Base-by-base conservation (phyloP, 495 filamentous ascomycete species). In the Thermothielavioides terrestris region DNA sequence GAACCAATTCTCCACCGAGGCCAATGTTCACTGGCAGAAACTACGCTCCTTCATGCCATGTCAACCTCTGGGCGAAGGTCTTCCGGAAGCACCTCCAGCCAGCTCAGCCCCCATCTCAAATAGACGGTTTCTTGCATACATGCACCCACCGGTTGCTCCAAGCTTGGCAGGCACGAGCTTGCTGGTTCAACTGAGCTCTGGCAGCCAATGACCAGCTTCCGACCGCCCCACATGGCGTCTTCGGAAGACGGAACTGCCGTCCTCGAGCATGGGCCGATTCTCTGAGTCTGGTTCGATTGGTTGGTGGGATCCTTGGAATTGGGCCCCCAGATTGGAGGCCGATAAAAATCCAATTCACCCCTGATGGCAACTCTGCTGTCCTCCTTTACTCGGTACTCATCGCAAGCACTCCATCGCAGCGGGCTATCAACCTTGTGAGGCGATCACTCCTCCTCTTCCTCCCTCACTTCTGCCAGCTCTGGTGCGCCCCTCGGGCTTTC, bases 171-270 rank as follows among this genome's bases (percentile, higher is more conserved):
- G 56, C n/a, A 56, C 54, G 45, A 47, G 47, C 48, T 44, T 47
- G 25, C 36, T 32, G 21, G 50, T 39, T 48, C 37, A 46, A 50
- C 55, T 28, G 18, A 49, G 38, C 27, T 42, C 25, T 28, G 34
- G 23, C 43, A 39, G 26, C 54, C 54, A 56, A 56, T 49, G 14
- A 46, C 14, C 4, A 22, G 23, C 14, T 17, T 25, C 15, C 17
- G 6, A 4, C n/a, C 6, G 27, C 32, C 39, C 54, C 54, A 56
- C 54, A 49, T 56, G 39, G 54, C 54, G 49, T 47, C 11, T 44
- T 45, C 64, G 64, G 64, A 57, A 57, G 43, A 36, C 64, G 64
- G 64, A 65, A 59, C 43, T n/a, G 36, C 20, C 10, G 12, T 44
- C 39, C 35, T 46, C 37, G 12, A 25, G 28, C 20, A 56, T 67